These are phyloP conservation scores for Pseudogymnoascus sp. DNA, from an alignment of 2,329 filamentous ascomycete species.

Conservation along the genomic window DNA sequence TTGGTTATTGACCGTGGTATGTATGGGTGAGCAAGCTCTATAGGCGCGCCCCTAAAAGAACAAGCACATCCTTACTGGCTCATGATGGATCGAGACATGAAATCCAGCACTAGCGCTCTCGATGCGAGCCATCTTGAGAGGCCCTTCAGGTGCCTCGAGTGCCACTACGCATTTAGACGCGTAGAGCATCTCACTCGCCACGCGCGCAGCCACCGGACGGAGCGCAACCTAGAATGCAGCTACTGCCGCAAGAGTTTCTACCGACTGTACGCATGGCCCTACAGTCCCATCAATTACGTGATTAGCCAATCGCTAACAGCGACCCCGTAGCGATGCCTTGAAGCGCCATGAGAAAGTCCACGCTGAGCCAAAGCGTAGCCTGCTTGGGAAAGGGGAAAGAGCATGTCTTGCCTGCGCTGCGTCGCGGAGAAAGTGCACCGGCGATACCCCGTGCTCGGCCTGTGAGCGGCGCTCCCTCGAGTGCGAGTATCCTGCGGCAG, in stretches of 20 bases:
- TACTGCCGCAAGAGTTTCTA: constrained; percentile 25
- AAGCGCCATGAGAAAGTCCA: constrained; percentile 24
- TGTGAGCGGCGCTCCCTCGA: constrained; percentile 20
- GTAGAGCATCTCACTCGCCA: constrained; percentile 25
- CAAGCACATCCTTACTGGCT: background rate
- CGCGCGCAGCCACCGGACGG: constrained; percentile 20
- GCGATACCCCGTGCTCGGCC: constrained; percentile 19
- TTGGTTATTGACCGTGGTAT: background rate
- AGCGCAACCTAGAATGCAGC: constrained; percentile 21
- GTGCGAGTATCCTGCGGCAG: constrained; percentile 18
- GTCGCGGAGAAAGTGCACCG: constrained; percentile 23
- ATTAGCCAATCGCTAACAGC: background rate
- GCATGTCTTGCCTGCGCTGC: constrained; percentile 23
- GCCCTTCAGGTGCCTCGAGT: constrained; percentile 19
- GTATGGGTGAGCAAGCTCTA: background rate
- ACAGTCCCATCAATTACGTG: background rate
- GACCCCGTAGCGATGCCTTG: constrained; percentile 21
- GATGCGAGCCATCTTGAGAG: background rate
- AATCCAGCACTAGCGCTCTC: background rate
- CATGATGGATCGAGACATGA: background rate
- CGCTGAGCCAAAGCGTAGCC: constrained; percentile 21
- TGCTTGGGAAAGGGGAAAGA: constrained; percentile 19
- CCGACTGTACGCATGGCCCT: constrained; percentile 18
- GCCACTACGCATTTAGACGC: constrained; percentile 21
- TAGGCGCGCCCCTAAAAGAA: background rate